Conservation (phyloP, 306 rosid genomes). For the barrel medic (Medicago truncatula) region MtrunA17r5.0-ANR NC_053045.1:12060501-12061000, state of each 20-base stretch:
- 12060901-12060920: too few relatives aligned
- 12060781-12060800: neutral
- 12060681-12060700: neutral
- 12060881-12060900: too few relatives aligned
- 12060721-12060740: neutral
- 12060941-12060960: too few relatives aligned
- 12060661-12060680: neutral
- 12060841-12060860: neutral
- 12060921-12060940: too few relatives aligned
- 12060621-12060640: slow-evolving; percentile 29
- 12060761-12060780: neutral
- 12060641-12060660: neutral
- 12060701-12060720: slow-evolving; percentile 12
- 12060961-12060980: neutral
- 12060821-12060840: neutral
- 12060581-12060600: slow-evolving; percentile 6
- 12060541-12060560: neutral
- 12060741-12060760: neutral
- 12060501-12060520: neutral
- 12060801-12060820: neutral
- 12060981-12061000: neutral
- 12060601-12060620: neutral
- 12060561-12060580: neutral
- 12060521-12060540: slow-evolving; percentile 14
- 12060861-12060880: neutral